Percentiles rank a stretch among this genome's conserved stretches.
Conservation (phyloP, 352 stramenopile genomes). For the Phytopythium boreale region DNA sequence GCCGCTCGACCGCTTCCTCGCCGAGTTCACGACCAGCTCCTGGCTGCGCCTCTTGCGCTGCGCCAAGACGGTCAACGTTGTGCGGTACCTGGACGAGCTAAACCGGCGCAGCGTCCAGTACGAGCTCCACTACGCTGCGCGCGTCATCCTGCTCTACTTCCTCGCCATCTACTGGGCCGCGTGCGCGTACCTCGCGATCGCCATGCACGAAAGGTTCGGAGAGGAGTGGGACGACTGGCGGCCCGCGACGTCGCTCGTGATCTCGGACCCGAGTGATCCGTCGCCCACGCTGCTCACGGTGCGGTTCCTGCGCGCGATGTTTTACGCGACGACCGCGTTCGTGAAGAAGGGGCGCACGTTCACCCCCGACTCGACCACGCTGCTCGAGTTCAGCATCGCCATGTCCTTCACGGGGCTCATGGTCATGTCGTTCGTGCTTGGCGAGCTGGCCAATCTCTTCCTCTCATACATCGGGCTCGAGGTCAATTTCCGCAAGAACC, state of each 20-base stretch:
- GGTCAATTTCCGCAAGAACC: slow-evolving; percentile 57
- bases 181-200: slow-evolving; percentile 46
- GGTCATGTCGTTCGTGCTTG: slow-evolving; percentile 55
- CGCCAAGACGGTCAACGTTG: slow-evolving; percentile 49
- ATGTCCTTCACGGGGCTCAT: slow-evolving; percentile 43
- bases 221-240: slow-evolving; percentile 52
- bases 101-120: slow-evolving; percentile 52
- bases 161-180: slow-evolving; percentile 58
- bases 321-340: slow-evolving; percentile 43
- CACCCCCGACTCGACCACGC: slow-evolving; percentile 18
- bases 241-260: slow-evolving; percentile 31
- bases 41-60: slow-evolving; percentile 41
- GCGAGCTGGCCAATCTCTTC: slow-evolving; percentile 49
- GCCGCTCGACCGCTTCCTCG: slow-evolving; percentile 39
- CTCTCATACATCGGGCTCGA: slow-evolving; percentile 55
- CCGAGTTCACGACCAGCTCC: slow-evolving; percentile 21
- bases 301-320: slow-evolving; percentile 42
- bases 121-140: slow-evolving; percentile 46
- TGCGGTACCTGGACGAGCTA: slow-evolving; percentile 52
- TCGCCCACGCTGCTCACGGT: slow-evolving; percentile 25
- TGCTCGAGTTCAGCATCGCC: slow-evolving; percentile 42
- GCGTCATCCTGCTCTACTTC: slow-evolving; percentile 53
- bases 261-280: slow-evolving; percentile 23
- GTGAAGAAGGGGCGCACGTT: slow-evolving; percentile 47
- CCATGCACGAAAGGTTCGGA: slow-evolving; percentile 35